Conservation (phyloP, 2,329 filamentous ascomycete species). For the Colletotrichum spaethianum region DNA sequence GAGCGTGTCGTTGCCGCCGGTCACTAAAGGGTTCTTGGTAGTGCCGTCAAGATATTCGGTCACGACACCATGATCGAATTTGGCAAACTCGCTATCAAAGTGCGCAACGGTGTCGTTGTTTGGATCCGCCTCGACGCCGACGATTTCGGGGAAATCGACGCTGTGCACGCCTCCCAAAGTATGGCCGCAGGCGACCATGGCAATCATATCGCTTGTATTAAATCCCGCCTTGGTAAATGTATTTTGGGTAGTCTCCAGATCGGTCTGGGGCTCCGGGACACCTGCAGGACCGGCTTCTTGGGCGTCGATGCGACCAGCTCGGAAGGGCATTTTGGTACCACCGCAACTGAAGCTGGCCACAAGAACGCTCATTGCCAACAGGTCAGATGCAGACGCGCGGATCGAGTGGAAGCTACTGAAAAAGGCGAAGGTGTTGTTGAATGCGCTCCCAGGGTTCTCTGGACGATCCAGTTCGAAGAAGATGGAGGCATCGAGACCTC, state of each 20-base stretch:
- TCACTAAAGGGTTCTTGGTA: conserved; percentile 59
- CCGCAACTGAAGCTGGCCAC: conserved; percentile 44
- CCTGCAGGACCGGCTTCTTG: conserved; percentile 48
- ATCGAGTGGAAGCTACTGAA: conserved; percentile 43
- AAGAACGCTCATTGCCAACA: conserved; percentile 45
- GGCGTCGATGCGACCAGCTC: conserved; percentile 50
- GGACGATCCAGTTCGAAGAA: conserved; percentile 45
- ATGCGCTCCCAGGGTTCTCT: conserved; percentile 44
- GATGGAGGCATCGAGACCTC: conserved; percentile 46
- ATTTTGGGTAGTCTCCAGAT: conserved; percentile 45
- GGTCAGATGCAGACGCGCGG: conserved; percentile 44
- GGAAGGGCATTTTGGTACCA: conserved; percentile 46
- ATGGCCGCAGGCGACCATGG: conserved; percentile 54
- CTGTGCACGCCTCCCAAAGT: conserved; percentile 60
- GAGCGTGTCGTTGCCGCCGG: conserved; percentile 53
- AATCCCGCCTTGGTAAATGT: conserved; percentile 52
- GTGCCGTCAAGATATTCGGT: conserved; percentile 59
- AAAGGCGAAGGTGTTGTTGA: conserved; percentile 48
- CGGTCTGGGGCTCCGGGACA: conserved; percentile 50
- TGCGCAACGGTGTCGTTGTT: conserved; percentile 50
- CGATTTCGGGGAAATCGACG: conserved; percentile 56
- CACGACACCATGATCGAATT: conserved; percentile 61
- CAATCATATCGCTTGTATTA: conserved; percentile 52
- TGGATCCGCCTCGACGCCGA: conserved; percentile 38
- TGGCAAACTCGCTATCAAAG: conserved; percentile 58